Evolutionary conservation across 768 basidiomycete genomes (phyloP).

Genomic region (Pleurotus tuoliensis): DNA sequence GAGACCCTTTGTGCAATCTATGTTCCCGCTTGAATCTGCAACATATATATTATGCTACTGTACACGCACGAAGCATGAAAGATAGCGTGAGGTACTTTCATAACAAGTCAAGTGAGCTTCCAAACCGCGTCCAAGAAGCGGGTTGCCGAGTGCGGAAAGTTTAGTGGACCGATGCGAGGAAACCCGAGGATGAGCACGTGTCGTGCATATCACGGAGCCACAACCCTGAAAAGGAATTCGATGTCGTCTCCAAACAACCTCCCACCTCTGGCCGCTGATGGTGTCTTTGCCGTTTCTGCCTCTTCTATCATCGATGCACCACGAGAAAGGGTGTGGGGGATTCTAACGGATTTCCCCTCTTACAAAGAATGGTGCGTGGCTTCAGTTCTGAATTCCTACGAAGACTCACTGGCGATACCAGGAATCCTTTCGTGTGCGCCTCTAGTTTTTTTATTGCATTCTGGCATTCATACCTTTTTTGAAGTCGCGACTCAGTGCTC

Average conservation of each 20-base stretch:
- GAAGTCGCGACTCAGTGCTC: constrained; percentile 47
- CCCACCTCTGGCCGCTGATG: constrained; percentile 35
- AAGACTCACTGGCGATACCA: constrained; percentile 17
- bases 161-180: too few species aligned
- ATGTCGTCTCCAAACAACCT: constrained; percentile 13
- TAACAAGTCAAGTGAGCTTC: too few species aligned
- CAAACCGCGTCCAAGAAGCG: too few species aligned
- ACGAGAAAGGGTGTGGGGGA: constrained; percentile 55
- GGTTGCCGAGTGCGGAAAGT: too few species aligned
- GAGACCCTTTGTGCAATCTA: background rate
- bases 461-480: background rate
- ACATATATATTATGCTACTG: too few species aligned
- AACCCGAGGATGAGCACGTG: too few species aligned
- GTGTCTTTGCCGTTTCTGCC: constrained; percentile 44
- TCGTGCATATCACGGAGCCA: background rate
- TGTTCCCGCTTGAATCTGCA: too few species aligned
- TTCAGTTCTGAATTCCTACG: background rate
- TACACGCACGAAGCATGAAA: too few species aligned
- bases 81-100: too few species aligned
- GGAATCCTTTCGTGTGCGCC: constrained; percentile 67
- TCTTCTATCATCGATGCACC: constrained; percentile 59
- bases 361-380: constrained; percentile 55
- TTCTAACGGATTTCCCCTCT: constrained; percentile 55
- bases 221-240: background rate
- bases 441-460: constrained; percentile 3